Evolutionary conservation across 164 flowering plant genomes (phyloP).

Genomic region (Berberis thunbergii): DNA sequence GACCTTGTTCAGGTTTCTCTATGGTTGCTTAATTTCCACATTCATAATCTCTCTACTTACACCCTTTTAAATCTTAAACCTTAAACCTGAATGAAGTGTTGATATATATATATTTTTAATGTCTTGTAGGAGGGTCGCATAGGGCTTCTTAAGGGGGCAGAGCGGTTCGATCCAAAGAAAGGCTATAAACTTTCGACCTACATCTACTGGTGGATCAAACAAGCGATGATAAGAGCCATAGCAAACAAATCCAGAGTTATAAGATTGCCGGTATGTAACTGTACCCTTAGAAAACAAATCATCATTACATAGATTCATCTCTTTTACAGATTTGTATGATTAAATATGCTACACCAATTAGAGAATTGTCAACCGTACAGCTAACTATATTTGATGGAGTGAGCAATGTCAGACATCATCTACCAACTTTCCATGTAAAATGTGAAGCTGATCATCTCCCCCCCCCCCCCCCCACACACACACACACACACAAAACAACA

Average conservation of each 20-base stretch:
- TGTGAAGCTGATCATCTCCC: too few relatives aligned
- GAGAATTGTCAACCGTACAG: neutral
- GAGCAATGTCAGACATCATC: too few relatives aligned
- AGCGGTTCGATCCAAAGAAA: slow-evolving; percentile 40
- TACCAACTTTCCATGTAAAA: too few relatives aligned
- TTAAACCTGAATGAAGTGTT: neutral
- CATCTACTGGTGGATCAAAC: slow-evolving; percentile 73
- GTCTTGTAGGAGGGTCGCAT: slow-evolving; percentile 46
- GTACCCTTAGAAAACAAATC: neutral
- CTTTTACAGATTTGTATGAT: neutral
- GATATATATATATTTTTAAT: neutral
- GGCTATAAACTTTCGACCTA: slow-evolving; percentile 68
- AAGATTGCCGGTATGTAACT: slow-evolving; percentile 47
- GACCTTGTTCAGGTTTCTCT: slow-evolving; percentile 52
- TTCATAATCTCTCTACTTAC: neutral
- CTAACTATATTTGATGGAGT: too few relatives aligned
- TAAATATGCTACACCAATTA: neutral
- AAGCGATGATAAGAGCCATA: slow-evolving; percentile 47
- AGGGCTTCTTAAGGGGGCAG: slow-evolving; percentile 55
- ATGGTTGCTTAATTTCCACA: too few relatives aligned
- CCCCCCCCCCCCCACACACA: too few relatives aligned
- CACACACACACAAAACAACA: too few relatives aligned
- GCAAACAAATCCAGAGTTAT: slow-evolving; percentile 40
- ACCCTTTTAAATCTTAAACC: neutral
- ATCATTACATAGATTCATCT: neutral